Base-by-base conservation (phyloP, 2,329 filamentous ascomycete species). In the Colletotrichum spinosum region DNA sequence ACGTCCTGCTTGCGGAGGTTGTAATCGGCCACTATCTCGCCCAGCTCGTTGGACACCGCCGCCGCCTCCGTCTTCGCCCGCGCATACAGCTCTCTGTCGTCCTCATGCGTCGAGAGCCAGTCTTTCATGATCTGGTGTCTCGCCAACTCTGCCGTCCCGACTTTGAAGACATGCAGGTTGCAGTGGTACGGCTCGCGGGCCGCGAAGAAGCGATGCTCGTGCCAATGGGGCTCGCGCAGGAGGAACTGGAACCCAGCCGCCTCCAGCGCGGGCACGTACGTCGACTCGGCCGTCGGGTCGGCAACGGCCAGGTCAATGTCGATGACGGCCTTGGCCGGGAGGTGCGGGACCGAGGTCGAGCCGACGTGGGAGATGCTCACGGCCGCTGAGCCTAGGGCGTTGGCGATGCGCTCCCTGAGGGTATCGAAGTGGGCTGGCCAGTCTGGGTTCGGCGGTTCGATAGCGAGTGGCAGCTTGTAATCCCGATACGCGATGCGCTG, bases 321-420 rank as follows among this genome's bases (percentile, higher is more conserved):
- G 51, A 87, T 83, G 51, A 86, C 73, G 37, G 77, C 75, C 73
- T 87, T 86, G 50, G 85, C 84, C 0, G 81, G 76, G 4, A 87
- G 77, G 8, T 72, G 74, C 0, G 82, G 81, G 7, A 87, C 75
- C 55, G 81, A 82, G 35, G 85, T 86, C 11, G 82, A 85, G 34
- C 84, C 84, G 38, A 81, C 75, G 69, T 86, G 84, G 15, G 74
- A 68, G 55, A 86, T 73, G 25, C 72, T 70, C n/a, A 76, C 67
- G 41, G 72, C 68, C 4, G 78, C 68, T 17, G 69, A 48, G n/a
- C 75, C 77, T 4, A 82, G 72, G 1, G 78, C 79, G 1, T 68
- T 65, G 13, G 69, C 46, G 52, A 83, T 80, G 52, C 74, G 74
- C 4, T 70, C 58, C 59, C 75, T 76, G 64, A 77, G 68, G 1